These are phyloP conservation scores for Linnemannia hyalina DNA, from an alignment of 192 early-diverging fungal species.

Conservation along the genomic window DNA sequence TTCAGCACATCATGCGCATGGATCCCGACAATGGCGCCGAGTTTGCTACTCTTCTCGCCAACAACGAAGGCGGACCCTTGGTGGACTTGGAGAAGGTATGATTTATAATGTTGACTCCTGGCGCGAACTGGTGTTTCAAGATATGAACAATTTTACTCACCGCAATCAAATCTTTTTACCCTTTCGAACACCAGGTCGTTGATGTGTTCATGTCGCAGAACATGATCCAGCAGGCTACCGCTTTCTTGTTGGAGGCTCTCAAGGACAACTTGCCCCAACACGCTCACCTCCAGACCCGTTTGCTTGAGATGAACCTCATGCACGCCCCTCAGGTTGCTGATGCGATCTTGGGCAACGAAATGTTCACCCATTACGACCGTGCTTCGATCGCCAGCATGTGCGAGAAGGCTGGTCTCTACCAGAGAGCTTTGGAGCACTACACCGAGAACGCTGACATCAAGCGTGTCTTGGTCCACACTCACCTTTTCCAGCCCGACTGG, in stretches of 20 bases:
- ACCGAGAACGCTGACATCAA: constrained; percentile 97
- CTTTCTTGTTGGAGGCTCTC: constrained; percentile 96
- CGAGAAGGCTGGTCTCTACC: constrained; percentile 98
- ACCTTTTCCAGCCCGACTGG: constrained; percentile 90
- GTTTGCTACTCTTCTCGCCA: constrained; percentile 91
- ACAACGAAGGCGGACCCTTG: constrained; percentile 85
- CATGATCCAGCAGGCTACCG: constrained; percentile 96
- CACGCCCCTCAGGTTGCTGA: constrained; percentile 99
- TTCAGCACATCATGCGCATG: constrained; percentile 91
- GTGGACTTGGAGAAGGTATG: constrained; percentile 82
- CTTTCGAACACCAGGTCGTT: constrained; percentile 70
- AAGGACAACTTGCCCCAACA: constrained; percentile 95
- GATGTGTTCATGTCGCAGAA: constrained; percentile 94
- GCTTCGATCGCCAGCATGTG: constrained; percentile 92
- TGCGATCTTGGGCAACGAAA: constrained; percentile 95
- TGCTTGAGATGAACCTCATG: constrained; percentile 98
- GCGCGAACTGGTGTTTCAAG: neutral
- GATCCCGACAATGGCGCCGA: constrained; percentile 95
- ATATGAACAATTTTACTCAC: neutral
- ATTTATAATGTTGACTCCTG: no score
- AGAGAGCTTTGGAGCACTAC: constrained; percentile 97
- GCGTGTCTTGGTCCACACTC: constrained; percentile 92
- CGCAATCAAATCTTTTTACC: neutral
- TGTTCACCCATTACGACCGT: constrained; percentile 97
- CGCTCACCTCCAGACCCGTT: constrained; percentile 91